Base-by-base conservation (phyloP, 805 yeast genomes). In the Danielozyma ontarioensis region DNA sequence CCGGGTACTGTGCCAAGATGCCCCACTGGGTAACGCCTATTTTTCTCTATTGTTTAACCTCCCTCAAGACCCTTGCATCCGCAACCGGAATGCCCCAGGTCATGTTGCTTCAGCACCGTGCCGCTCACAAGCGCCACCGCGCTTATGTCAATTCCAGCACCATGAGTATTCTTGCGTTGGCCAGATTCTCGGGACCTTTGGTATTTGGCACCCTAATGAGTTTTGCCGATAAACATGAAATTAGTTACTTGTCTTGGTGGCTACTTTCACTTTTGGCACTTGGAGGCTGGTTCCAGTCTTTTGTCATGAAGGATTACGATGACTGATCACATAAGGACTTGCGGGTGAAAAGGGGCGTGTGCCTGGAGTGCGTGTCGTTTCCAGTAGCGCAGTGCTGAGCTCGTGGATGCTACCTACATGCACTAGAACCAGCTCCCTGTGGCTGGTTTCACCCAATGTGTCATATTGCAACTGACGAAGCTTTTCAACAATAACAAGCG, bases 31-130 rank as follows among this genome's bases (percentile, higher is more conserved):
- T 51, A 5, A 48, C 64, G 4, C 50, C 57, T 3, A 32, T 42
- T 1, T 21, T 46, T 13, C 45, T 62, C 31, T 62, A 62, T 41
- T n/a, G 39, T 5, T 41, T 60, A 28, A 58, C 64, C 3, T 54
- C 63, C 3, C 28, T 59, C 29, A 55, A 54, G 35, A 50, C 64
- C 4, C 49, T 62, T 31, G 65, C 61, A 1, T 42, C 48, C 5
- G 53, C 63, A 6, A 59, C 64, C 0, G 64, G 67, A 1, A 44
- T 58, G 51, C 64, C 66, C 8, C 67, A 61, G 33, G 50, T 59
- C 16, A 52, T 52, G 55, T 36, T 61, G 2, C 46, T 61, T 7
- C 56, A 50, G 31, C 67, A 61, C 36, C 49, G 67, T 4, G 64
- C 66, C 3, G 64, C 66, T 1, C 45, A 50, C 4, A 51, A 50